Base-by-base conservation (phyloP, 1,284 basidiomycete species). In the Meira miltonrushii region DNA sequence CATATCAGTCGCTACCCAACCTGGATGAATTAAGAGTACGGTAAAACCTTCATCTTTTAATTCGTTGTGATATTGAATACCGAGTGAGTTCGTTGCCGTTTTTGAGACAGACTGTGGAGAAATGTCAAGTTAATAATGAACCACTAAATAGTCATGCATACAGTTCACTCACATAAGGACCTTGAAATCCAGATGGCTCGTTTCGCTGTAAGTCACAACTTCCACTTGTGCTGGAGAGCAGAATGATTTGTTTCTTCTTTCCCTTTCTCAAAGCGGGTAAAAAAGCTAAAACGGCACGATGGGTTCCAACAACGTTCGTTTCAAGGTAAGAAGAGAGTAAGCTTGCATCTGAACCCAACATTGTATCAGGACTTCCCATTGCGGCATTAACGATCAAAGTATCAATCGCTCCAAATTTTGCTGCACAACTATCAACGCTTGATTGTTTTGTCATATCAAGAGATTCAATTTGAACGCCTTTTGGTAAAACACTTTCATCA, bases 301-400 rank as follows among this genome's bases (percentile, higher is more conserved):
- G 57, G 2, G 52, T 40, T 7, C 57, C 60, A 5, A 61, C 40
- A 47, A 61, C 49, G 50, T 61, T 61, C 10, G 55, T 47, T 15
- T 52, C 38, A 21, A 59, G 50, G 33, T 54, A 59, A 7, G 6
- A 1, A 11, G n/a, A n/a, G 2, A 43, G 21, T 15, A 25, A 17
- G n/a, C 15, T 51, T 11, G 55, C 10, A 1, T 39, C 4, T 13
- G 43, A 53, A 8, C 13, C 28, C 8, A 55, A 48, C 41, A 60
- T 41, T 11, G n/a, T 23, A 9, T 59, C 60, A n/a, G 49, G 50
- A 2, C 40, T 25, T 0, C 25, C 56, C 5, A 61, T 38, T n/a
- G 57, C 60, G 2, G 38, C 60, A 46, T 44, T 59, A 19, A 61
- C 49, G 17, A 61, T 41, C 21, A 61, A 44, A 19, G 52, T 9